These are phyloP conservation scores for Rhizopus stolonifer DNA, from an alignment of 371 early-diverging fungal genomes.

Conservation along the genomic window DNA sequence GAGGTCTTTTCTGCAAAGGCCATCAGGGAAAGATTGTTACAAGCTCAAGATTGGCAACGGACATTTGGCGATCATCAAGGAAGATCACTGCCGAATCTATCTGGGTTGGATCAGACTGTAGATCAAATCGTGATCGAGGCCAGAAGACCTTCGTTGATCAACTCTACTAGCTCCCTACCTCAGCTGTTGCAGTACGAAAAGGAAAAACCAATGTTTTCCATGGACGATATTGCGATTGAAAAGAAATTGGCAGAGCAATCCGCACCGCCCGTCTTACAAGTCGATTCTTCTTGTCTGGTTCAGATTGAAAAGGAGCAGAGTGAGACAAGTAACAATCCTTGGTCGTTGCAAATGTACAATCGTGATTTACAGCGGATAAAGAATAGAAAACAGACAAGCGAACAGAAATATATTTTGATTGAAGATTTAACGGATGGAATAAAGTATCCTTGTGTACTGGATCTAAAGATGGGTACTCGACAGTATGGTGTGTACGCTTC, in stretches of 20 bases:
- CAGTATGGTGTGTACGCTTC: conserved; percentile 93
- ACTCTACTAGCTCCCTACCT: conserved; percentile 7
- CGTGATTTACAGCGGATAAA: conserved; percentile 35
- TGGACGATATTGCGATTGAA: conserved; percentile 23
- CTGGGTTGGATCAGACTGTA: neutral
- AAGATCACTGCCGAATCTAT: conserved; percentile 23
- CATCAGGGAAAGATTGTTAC: conserved; percentile 54
- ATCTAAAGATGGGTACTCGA: conserved; percentile 97
- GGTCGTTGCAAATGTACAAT: conserved; percentile 38
- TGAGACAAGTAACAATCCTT: conserved; percentile 34
- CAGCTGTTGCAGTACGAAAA: neutral
- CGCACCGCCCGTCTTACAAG: conserved; percentile 7
- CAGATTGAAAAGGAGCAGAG: conserved; percentile 10
- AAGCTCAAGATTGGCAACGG: conserved; percentile 39
- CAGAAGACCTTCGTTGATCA: conserved; percentile 8
- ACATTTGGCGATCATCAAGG: conserved; percentile 5
- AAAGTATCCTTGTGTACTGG: conserved; percentile 88
- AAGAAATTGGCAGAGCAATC: neutral
- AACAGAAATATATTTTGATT: conserved; percentile 69
- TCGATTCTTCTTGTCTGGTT: conserved; percentile 24
- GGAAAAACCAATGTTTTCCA: conserved; percentile 14
- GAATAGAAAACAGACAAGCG: conserved; percentile 31
- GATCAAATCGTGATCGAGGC: conserved; percentile 10
- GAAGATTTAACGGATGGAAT: conserved; percentile 88
- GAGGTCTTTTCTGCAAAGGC: conserved; percentile 79